These are phyloP conservation scores for Candida tunisiensis DNA, from an alignment of 1,139 yeast species.

Conservation along the genomic window DNA sequence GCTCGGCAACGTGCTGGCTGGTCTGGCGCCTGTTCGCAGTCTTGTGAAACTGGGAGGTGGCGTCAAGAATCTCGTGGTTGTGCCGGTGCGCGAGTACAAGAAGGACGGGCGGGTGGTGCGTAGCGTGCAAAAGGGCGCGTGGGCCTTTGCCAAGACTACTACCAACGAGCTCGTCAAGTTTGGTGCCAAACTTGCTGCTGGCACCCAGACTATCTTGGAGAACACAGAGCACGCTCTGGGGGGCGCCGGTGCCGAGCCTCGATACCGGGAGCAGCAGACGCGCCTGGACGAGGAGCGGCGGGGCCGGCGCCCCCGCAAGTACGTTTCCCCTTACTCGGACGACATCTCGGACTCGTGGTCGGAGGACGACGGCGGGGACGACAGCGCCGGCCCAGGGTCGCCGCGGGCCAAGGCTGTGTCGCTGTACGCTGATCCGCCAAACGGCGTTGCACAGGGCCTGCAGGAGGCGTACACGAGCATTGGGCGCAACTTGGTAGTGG, in stretches of 20 bases:
- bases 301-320: conserved; percentile 3
- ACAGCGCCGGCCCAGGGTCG: conserved; percentile 4
- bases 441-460: conserved; percentile 51
- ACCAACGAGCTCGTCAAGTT: conserved; percentile 66
- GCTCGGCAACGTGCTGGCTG: conserved; percentile 62
- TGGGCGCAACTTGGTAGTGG: conserved; percentile 50
- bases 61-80: conserved; percentile 50
- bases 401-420: conserved; percentile 39
- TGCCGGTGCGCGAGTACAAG: conserved; percentile 59
- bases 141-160: conserved; percentile 62
- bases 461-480: conserved; percentile 55
- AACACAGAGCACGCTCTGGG: conserved; percentile 64
- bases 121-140: conserved; percentile 63
- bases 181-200: conserved; percentile 78
- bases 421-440: conserved; percentile 76
- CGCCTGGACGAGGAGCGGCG: conserved; percentile 19
- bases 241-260: conserved; percentile 53
- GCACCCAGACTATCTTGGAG: conserved; percentile 72
- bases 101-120: conserved; percentile 56
- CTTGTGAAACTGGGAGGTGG: conserved; percentile 68
- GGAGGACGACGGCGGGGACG: conserved; percentile 19
- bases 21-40: conserved; percentile 69
- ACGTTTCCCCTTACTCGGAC: conserved; percentile 12
- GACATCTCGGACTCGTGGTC: conserved; percentile 14
- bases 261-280: too few species aligned